Conservation (phyloP, 768 basidiomycete species). For the Serendipita sp. region DNA sequence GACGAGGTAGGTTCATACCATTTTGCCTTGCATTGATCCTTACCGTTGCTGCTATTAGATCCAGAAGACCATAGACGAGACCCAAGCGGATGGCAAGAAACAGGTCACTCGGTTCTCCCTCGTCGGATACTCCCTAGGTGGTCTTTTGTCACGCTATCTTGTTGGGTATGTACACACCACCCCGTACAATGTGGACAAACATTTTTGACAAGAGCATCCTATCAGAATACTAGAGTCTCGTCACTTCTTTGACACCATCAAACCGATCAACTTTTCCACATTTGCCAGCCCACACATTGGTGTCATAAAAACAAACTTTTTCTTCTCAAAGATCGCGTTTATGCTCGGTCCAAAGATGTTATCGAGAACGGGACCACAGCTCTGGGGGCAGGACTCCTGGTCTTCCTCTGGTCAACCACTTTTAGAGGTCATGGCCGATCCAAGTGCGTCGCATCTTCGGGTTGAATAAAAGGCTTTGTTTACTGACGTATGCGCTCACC, state of each 20-base stretch:
- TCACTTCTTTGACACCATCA: conserved; percentile 52
- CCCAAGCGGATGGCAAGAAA: conserved; percentile 26
- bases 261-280: conserved; percentile 68
- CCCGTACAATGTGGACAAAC: background rate
- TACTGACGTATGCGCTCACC: background rate
- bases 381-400: conserved; percentile 62
- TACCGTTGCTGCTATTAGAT: background rate
- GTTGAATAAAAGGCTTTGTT: background rate
- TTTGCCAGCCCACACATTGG: conserved; percentile 76
- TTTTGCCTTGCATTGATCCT: background rate
- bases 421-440: conserved; percentile 67
- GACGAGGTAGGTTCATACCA: conserved; percentile 37
- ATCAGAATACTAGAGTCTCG: conserved; percentile 45
- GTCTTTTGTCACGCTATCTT: conserved; percentile 64
- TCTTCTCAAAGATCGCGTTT: conserved; percentile 36
- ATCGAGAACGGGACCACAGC: conserved; percentile 66
- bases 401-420: conserved; percentile 43
- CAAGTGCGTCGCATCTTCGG: conserved; percentile 26
- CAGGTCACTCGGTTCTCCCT: conserved; percentile 55
- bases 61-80: background rate
- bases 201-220: background rate
- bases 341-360: conserved; percentile 51
- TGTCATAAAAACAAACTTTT: conserved; percentile 43
- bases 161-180: conserved; percentile 33
- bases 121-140: conserved; percentile 68